Evolutionary conservation across 306 rosid species (phyloP).

Genomic region (Crataegus laevigata): DNA sequence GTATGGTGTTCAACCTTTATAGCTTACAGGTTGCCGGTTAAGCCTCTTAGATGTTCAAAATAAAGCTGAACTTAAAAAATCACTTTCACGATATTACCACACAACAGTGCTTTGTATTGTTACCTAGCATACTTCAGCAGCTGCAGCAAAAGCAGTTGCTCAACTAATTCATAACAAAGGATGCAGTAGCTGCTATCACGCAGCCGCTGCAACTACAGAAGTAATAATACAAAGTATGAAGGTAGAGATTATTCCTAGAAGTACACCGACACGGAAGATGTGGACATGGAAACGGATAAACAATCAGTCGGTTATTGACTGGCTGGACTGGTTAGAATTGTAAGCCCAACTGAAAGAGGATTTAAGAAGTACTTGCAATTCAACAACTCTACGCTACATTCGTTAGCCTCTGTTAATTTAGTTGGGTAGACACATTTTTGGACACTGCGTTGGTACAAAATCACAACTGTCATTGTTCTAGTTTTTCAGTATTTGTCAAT

Average conservation of each 20-base stretch:
- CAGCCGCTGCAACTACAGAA: neutral
- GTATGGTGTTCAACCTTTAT: neutral
- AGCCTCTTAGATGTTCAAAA: neutral
- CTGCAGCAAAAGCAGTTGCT: neutral
- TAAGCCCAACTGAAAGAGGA: neutral
- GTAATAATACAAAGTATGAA: neutral
- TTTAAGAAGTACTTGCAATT: neutral
- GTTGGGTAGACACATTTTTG: neutral
- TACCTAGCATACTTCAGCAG: neutral
- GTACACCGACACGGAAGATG: neutral
- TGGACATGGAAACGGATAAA: neutral
- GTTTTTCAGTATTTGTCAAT: neutral
- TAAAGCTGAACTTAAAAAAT: neutral
- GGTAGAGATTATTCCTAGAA: neutral
- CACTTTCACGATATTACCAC: neutral
- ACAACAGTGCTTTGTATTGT: neutral
- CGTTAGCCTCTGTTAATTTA: neutral
- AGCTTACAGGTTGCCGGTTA: neutral
- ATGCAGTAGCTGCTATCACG: neutral
- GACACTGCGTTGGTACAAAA: neutral
- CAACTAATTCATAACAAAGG: neutral
- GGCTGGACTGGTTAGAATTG: neutral
- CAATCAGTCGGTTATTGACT: neutral
- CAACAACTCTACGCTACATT: neutral
- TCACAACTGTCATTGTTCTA: neutral